These are phyloP conservation scores for Pyrenula aspistea DNA, from an alignment of 495 filamentous ascomycete genomes.

Conservation along the genomic window DNA sequence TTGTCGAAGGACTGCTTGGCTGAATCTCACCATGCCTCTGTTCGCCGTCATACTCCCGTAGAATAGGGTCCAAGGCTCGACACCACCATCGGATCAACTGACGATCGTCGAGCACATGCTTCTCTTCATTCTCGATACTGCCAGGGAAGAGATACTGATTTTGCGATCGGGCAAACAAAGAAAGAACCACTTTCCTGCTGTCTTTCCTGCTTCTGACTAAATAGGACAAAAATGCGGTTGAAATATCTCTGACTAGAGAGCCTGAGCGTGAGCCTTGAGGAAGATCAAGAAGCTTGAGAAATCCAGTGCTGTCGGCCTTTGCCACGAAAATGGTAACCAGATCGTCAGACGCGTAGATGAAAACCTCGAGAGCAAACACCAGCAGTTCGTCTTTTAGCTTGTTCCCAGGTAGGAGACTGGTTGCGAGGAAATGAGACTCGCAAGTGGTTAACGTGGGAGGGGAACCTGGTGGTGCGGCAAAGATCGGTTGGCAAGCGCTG, in stretches of 20 bases:
- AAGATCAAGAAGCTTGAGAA: slow-evolving; percentile 49
- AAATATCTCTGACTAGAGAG: slow-evolving; percentile 64
- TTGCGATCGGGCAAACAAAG: slow-evolving; percentile 85
- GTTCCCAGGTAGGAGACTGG: slow-evolving; percentile 42
- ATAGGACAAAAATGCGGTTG: slow-evolving; percentile 62
- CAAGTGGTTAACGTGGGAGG: slow-evolving; percentile 65
- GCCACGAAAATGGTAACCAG: slow-evolving; percentile 85
- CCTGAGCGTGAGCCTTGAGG: slow-evolving; percentile 43
- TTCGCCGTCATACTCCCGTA: slow-evolving; percentile 34
- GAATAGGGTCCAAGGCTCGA: slow-evolving; percentile 64
- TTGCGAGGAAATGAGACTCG: slow-evolving; percentile 75
- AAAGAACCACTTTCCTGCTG: slow-evolving; percentile 66
- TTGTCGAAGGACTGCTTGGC: slow-evolving; percentile 19
- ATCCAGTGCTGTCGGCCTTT: slow-evolving; percentile 94
- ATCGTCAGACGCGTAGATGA: slow-evolving; percentile 59
- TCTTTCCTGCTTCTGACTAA: slow-evolving; percentile 55
- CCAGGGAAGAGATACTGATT: slow-evolving; percentile 92
- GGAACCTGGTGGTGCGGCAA: slow-evolving; percentile 59
- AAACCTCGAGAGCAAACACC: slow-evolving; percentile 55
- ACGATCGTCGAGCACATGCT: slow-evolving; percentile 89
- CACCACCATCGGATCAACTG: slow-evolving; percentile 95
- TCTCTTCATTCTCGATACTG: slow-evolving; percentile 69
- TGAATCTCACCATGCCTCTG: slow-evolving; percentile 15
- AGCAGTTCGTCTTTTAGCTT: slow-evolving; percentile 30
- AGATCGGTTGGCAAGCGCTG: slow-evolving; percentile 57